Base-by-base conservation (phyloP, 176 grass and related monocot genomes). In the Raddia guianensis region DNA sequence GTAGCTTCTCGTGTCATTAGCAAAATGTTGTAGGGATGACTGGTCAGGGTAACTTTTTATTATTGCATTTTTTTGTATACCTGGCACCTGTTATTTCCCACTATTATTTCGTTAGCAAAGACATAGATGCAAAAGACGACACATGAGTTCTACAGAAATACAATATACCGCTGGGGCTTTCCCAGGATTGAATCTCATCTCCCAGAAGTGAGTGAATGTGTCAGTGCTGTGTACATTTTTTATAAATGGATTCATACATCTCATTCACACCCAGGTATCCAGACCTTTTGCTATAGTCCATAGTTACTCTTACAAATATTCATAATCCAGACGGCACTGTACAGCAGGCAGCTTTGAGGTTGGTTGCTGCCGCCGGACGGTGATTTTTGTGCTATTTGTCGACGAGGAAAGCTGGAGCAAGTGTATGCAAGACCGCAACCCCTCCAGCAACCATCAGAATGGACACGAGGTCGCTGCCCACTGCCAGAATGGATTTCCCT, bases 41-140 rank as follows among this genome's bases (percentile, higher is more conserved):
- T 33, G 43, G 14, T 19, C 15, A 72, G 15, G 48, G 33, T 18
- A 51, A 50, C 55, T 13, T 53, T 66, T 4, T 54, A 8, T 73
- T 72, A n/a, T 55, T 56, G 56, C 16, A 61, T 82, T 7, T 63
- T 6, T 74, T 44, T n/a, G 6, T 72, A 40, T 78, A 61, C 18
- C n/a, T 42, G 47, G 9, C 3, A 67, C 9, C 4, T 7, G 32
- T 54, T 78, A 46, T 0, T 61, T 71, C 59, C 43, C 3, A 5
- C 4, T 14, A 15, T 19, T 10, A 9, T 66, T 27, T 12, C 62
- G 19, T 43, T 49, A 86, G n/a, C 62, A 50, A 48, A 54, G 9
- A 55, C 8, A 69, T 18, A n/a, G 19, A 69, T 56, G 57, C 4
- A 50, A 76, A 54, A 52, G 19, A 40, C 8, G 21, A 12, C 45